Conservation (phyloP, 176 grass and related monocot species). For the Leersia perrieri region DNA sequence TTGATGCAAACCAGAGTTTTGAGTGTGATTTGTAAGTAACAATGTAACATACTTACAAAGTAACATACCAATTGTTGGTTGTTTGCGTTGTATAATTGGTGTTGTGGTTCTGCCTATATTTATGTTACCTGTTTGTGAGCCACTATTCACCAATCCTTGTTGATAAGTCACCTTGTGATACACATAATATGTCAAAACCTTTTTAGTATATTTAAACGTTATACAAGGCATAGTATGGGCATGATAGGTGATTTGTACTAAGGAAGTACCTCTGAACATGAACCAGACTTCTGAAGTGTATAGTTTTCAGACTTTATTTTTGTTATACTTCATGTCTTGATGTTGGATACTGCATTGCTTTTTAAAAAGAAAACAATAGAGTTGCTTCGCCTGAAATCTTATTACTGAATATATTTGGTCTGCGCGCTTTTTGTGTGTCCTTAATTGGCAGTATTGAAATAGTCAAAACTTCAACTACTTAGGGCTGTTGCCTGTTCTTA, state of each 20-base stretch:
- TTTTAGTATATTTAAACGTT: not conserved
- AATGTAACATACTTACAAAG: constrained; percentile 67
- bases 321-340: not conserved
- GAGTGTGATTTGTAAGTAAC: constrained; percentile 78
- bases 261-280: not conserved
- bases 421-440: not conserved
- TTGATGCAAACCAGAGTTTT: constrained; percentile 64
- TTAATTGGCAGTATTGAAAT: not conserved
- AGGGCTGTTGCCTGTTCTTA: not conserved
- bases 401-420: constrained; percentile 7
- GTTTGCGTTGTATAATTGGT: constrained; percentile 9
- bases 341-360: not conserved
- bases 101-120: not conserved
- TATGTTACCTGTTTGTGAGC: not conserved
- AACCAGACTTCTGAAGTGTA: not conserved
- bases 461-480: constrained; percentile 2
- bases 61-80: constrained; percentile 28
- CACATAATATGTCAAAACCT: not conserved
- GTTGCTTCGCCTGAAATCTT: not conserved
- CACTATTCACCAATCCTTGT: not conserved
- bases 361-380: not conserved
- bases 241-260: not conserved
- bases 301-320: constrained; percentile 1
- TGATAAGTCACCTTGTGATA: not conserved
- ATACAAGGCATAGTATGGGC: not conserved